Evolutionary conservation across 139 green algal genomes (phyloP), one percentile per base, ranked within the genome.

Genomic region (Auxenochlorella protothecoides): DNA sequence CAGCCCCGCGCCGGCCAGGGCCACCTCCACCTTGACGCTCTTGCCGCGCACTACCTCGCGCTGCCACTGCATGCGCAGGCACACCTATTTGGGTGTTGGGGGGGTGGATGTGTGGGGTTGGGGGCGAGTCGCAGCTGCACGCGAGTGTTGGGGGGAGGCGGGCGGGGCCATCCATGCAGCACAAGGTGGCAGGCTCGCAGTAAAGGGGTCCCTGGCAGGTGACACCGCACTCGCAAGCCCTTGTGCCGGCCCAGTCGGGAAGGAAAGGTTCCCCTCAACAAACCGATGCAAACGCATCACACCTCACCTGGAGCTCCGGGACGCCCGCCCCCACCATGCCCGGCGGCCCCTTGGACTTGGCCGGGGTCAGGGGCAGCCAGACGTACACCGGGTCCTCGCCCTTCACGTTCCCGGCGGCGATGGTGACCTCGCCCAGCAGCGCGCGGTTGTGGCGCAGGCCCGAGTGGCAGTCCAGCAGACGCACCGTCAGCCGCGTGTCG

Each of bases 61-160:
- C 74, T 75, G 73, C 76, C 83, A 86, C 73, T 90, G 84, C 56
- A 93, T 71, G 13, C 89, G 80, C 76, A 95, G 69, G 68, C 84
- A 78, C 63, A 94, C 75, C 79, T 89, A 1, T 44, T 44, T 44
- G 27, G 27, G 27, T 44, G 27, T 44, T 44, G 27, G 27, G 27
- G 27, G 27, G 0, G 27, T 44, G 27, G 27, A 44, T 44, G 27
- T 44, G 27, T 44, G 27, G 27, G 27, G 27, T 44, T 44, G 27
- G 27, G 27, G 27, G 27, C 27, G 27, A 44, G 27, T 44, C 27
- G 27, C 27, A 44, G 27, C 27, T 44, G 83, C 11, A 79, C 4
- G 14, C 55, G n/a, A 15, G 11, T 13, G 53, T 44, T 13, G 44
- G 52, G 4, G 27, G 52, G 6, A 65, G 66, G n/a, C 2, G 62